Evolutionary conservation across 306 rosid species (phyloP), one percentile per base, ranked within the genome.

Genomic region (Ceratonia siliqua): DNA sequence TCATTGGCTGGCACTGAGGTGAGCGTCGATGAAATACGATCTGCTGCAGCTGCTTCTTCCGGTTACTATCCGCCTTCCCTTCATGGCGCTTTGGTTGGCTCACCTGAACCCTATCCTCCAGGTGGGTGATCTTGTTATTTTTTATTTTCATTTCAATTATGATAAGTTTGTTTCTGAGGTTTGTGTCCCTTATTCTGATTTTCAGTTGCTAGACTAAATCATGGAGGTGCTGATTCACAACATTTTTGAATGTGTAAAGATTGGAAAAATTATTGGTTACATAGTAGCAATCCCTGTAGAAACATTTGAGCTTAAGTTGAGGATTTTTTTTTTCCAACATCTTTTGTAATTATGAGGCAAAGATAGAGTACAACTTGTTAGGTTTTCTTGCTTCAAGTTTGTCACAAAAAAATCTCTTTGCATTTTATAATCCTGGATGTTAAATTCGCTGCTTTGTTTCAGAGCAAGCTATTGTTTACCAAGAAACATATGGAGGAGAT

Each of bases 21-120:
- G 72, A 94, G 91, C 83, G 93, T 94, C 21, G 97, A 88, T 59
- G 98, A 94, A 85, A 91, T 94, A 59, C 84, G 98, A 33, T 89
- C 96, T 21, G 97, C 98, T 5, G 90, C 89, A 41, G 78, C 89
- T 59, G 62, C 72, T 80, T 55, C 87, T 68, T 83, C 95, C 33
- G 85, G 88, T 48, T 65, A 68, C 43, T 94, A 90, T 77, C 96
- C 97, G 3, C 94, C 96, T 81, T 94, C 97, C 20, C 63, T 91
- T 80, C 96, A 88, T 5, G 85, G 89, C 27, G 96, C 85, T 74
- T 81, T 94, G 89, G 85, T 86, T 68, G 67, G 86, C 58, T 66
- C 86, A 30, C 96, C 91, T 1, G 92, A 89, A 72, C 88, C 92
- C 66, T 70, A 85, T 68, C 83, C 84, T 59, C 53, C 76, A 25